Base-by-base conservation (phyloP, 2,329 filamentous ascomycete genomes). In the Aspergillus fructus region DNA sequence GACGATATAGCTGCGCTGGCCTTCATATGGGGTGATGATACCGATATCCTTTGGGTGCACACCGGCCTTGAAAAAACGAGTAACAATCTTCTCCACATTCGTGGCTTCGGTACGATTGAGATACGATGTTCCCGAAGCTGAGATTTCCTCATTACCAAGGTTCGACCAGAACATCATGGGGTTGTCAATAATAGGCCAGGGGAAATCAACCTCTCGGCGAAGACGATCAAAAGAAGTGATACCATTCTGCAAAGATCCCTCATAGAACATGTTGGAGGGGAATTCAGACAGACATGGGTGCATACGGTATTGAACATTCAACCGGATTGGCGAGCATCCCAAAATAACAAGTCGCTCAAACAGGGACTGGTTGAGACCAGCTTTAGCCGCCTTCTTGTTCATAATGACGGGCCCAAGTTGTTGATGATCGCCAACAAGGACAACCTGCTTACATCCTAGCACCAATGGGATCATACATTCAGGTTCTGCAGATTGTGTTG, bases 151-250 rank as follows among this genome's bases (percentile, higher is more conserved):
- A 59, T 96, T 96, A 59, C 94, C 94, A 55, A 97, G 81, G 72
- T 99, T 99, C 24, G 92, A 96, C 94, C 94, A 99, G 79, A 99
- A 99, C 94, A 97, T 97, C 94, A 99, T 99, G 3, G 94, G 94
- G 66, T 88, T 91, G 72, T 97, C 93, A 19, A 82, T 85, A 30
- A 96, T 91, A 3, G 94, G 94, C 94, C 94, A 99, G 12, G 94
- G 94, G 74, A 99, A 99, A 74, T 99, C 94, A 27, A 99, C 91
- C 67, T 99, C 93, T 64, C 89, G 89, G 61, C 93, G 89, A 62
- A 97, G 83, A 59, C 94, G 89, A 70, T 96, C 89, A 65, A 91
- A 88, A 72, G 90, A 90, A 0, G 93, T 96, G 47, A 99, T 91
- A 71, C 94, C 94, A 66, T 99, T 99, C 75, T 99, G 94, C 55